Base-by-base conservation (phyloP, 805 yeast species). In the Wilhelminamyces savonicus region DNA sequence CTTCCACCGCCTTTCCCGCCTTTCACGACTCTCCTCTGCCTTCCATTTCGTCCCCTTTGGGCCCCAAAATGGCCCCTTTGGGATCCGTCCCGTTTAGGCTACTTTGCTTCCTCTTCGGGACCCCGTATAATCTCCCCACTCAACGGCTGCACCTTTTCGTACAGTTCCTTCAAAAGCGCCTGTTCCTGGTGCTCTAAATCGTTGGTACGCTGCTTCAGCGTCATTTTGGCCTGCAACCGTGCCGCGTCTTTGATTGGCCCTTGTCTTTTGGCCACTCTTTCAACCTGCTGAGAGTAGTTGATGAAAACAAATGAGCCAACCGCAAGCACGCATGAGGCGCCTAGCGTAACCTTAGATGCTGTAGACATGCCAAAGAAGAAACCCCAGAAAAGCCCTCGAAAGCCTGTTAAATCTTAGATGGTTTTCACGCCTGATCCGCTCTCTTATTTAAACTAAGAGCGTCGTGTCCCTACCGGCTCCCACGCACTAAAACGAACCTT, bases 211-310 rank as follows among this genome's bases (percentile, higher is more conserved):
- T 64, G 66, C 40, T 71, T 77, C 43, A 56, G 57, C 32, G 50
- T 40, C 46, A 62, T 49, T 46, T 71, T 71, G 26, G 62, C 69
- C 27, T 67, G 66, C 36, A 80, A 52, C 34, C 94, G 62, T 36
- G 66, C 74, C 2, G 87, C 86, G 51, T 85, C 95, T 45, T 82
- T 82, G 44, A 82, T 74, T 4, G 95, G 95, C 1, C 95, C 95
- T 44, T 74, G 83, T 46, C 81, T 78, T 26, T 84, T 61, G 2
- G 81, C 78, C 13, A 74, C 78, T 46, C 85, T 68, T 50, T 85
- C 94, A 37, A 70, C 56, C 22, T 71, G 71, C 43, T 86, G 94
- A 25, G 80, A 68, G 34, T 67, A 68, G 54, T 80, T 83, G 25
- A 85, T 90, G 48, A 79, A 82, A 4, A 71, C 54, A 13, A 80